Conservation (phyloP, 2,329 filamentous ascomycete species). For the Cryphonectria naterciae region DNA sequence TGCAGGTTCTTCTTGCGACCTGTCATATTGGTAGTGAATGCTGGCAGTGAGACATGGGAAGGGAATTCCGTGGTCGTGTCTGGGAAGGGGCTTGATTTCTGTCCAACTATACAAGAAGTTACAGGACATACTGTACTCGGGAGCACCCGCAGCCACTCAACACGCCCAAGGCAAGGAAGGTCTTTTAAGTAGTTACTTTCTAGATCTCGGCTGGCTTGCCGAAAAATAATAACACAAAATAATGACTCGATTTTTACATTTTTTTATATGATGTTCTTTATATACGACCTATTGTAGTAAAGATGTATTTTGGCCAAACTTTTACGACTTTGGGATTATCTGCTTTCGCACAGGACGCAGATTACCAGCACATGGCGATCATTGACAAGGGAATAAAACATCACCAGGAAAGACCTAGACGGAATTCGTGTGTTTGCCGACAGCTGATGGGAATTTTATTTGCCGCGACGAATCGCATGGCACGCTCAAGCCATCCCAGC, state of each 20-base stretch:
- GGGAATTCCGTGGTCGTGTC: not conserved
- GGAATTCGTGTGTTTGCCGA: not conserved
- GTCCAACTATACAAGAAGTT: not conserved
- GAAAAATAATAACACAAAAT: not conserved
- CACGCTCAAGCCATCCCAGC: conserved; percentile 20
- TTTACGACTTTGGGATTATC: not conserved
- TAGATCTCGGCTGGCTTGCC: not conserved
- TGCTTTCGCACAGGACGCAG: not conserved
- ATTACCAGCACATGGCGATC: not conserved
- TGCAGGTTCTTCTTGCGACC: conserved; percentile 47
- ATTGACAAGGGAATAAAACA: not conserved
- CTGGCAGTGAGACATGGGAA: not conserved
- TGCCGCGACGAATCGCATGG: conserved; percentile 22
- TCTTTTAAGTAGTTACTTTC: not conserved
- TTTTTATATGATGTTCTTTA: not conserved
- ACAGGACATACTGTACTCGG: not conserved
- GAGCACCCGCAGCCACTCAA: conserved; percentile 1
- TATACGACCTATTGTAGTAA: not conserved
- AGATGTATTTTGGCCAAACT: not conserved
- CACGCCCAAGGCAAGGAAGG: not conserved
- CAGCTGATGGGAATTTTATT: conserved; percentile 23
- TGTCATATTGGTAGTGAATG: conserved; percentile 41
- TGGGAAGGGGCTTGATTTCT: not conserved
- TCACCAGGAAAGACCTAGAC: not conserved
- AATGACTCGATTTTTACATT: not conserved